phyloP scores from a whole-genome alignment of 139 green algal species.

The Chlamydomonas eustigma region DNA sequence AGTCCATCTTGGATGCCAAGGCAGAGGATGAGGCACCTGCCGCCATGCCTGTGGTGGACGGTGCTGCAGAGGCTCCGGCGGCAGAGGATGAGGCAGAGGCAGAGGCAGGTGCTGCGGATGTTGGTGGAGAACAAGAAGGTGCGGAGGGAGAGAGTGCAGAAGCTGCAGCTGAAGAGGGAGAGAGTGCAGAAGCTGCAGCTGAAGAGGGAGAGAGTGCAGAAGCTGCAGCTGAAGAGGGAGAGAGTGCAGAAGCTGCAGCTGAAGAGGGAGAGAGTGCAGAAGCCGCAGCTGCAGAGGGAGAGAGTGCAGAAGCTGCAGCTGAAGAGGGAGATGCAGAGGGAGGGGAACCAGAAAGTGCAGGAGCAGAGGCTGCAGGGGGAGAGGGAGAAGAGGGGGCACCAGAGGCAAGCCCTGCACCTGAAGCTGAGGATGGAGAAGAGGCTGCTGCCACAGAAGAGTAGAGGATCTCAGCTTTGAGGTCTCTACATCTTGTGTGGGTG shows the following conservation, averaged over 20 bases:
- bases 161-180: not conserved
- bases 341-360: not conserved
- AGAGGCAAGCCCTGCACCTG: not conserved
- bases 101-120: not conserved
- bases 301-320: not conserved
- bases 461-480: not conserved
- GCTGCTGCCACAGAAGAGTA: not conserved
- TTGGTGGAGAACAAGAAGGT: not conserved
- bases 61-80: not conserved
- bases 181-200: not conserved
- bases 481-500: no score
- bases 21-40: not conserved
- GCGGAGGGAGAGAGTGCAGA: not conserved
- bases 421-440: not conserved
- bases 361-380: not conserved
- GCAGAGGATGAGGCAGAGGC: conserved; percentile 5
- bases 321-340: not conserved
- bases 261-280: not conserved
- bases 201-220: not conserved
- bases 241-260: not conserved
- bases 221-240: not conserved
- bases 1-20: not conserved
- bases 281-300: not conserved
- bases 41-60: not conserved
- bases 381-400: not conserved